Conservation (phyloP, 2,329 filamentous ascomycete species). For the Penicillium janthinellum region DNA sequence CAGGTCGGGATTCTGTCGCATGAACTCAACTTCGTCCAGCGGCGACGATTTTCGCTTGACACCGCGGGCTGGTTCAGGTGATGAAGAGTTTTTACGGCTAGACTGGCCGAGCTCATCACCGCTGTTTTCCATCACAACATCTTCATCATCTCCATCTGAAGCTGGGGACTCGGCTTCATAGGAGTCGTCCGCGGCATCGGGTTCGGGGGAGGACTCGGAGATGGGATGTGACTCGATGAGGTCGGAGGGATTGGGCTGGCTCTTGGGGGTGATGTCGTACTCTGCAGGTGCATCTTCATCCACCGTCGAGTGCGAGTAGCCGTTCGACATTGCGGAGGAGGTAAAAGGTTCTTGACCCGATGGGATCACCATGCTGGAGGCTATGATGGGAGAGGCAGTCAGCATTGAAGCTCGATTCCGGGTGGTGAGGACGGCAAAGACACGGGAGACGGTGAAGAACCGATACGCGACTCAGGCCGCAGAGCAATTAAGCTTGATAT, state of each 20-base stretch:
- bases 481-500: conserved; percentile 28
- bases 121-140: conserved; percentile 71
- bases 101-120: conserved; percentile 57
- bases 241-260: conserved; percentile 78
- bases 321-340: conserved; percentile 39
- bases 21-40: conserved; percentile 76
- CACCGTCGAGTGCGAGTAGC: conserved; percentile 31
- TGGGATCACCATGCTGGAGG: conserved; percentile 51
- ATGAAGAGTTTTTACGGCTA: conserved; percentile 65
- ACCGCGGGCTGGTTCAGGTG: conserved; percentile 68
- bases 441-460: conserved; percentile 27
- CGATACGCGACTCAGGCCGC: conserved; percentile 39
- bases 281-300: conserved; percentile 30
- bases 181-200: conserved; percentile 44
- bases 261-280: conserved; percentile 52
- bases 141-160: conserved; percentile 56
- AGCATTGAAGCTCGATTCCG: conserved; percentile 44
- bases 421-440: conserved; percentile 22
- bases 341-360: conserved; percentile 40
- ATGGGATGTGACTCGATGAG: conserved; percentile 60
- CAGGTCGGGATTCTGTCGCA: conserved; percentile 87
- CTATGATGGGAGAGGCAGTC: conserved; percentile 39
- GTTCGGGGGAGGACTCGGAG: conserved; percentile 50
- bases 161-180: conserved; percentile 42
- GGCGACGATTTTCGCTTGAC: conserved; percentile 71